These are phyloP conservation scores for Euphorbia pulcherrima DNA, from an alignment of 345 rosid species.

Conservation along the genomic window DNA sequence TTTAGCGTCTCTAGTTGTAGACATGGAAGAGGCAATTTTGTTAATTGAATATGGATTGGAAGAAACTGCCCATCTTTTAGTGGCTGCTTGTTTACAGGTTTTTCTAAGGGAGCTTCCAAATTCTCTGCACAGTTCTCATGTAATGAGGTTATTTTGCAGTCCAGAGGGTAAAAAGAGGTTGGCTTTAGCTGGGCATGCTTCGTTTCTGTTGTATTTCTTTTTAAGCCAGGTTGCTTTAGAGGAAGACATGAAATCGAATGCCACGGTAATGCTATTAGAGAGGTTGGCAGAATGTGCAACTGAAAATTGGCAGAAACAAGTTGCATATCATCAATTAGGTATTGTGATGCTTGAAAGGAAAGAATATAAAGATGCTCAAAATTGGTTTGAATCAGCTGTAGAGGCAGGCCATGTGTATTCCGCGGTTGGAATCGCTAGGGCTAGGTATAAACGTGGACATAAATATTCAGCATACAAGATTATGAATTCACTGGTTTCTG, in stretches of 20 bases:
- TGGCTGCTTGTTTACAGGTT: conserved; percentile 87
- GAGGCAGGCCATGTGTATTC: conserved; percentile 76
- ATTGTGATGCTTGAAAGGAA: conserved; percentile 85
- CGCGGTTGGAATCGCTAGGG: conserved; percentile 72
- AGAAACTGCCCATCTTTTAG: conserved; percentile 67
- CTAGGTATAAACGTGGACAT: conserved; percentile 82
- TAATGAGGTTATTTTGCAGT: conserved; percentile 61
- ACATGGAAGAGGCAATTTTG: conserved; percentile 55
- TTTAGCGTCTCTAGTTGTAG: conserved; percentile 56
- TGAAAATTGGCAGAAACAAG: conserved; percentile 76
- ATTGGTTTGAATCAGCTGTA: conserved; percentile 67
- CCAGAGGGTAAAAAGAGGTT: conserved; percentile 59
- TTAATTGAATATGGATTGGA: conserved; percentile 78
- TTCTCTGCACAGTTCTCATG: conserved; percentile 57
- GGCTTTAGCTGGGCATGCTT: conserved; percentile 65
- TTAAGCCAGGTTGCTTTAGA: conserved; percentile 80
- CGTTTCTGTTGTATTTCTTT: conserved; percentile 68
- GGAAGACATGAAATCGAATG: conserved; percentile 77
- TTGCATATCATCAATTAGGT: conserved; percentile 77
- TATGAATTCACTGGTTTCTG: conserved; percentile 59
- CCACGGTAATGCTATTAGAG: conserved; percentile 83
- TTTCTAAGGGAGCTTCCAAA: conserved; percentile 71
- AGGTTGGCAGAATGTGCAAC: conserved; percentile 65
- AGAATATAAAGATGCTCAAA: conserved; percentile 85
- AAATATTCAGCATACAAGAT: conserved; percentile 81